phyloP scores from a whole-genome alignment of 805 yeast genomes.

The Sugiyamaella floridensis region DNA sequence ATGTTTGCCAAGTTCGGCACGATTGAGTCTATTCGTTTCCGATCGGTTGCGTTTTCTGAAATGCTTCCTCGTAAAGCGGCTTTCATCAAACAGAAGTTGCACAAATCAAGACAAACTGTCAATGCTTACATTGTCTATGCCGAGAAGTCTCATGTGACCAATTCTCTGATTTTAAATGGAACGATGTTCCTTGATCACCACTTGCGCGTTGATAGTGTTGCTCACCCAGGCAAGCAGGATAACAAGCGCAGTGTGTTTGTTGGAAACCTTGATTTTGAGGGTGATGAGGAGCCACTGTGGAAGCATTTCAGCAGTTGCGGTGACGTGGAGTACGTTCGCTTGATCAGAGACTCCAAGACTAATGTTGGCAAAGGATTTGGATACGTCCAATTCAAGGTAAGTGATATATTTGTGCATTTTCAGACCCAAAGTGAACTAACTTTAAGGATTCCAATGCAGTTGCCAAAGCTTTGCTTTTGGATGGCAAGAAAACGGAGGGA shows the following conservation, averaged over 20 bases:
- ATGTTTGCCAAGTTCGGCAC: slow-evolving; percentile 44
- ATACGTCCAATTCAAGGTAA: slow-evolving; percentile 65
- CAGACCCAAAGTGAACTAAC: background rate
- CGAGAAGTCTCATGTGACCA: slow-evolving; percentile 39
- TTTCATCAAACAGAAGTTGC: slow-evolving; percentile 69
- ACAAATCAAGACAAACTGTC: slow-evolving; percentile 68
- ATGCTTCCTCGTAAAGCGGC: slow-evolving; percentile 90
- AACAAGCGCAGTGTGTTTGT: slow-evolving; percentile 79
- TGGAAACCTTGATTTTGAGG: slow-evolving; percentile 92
- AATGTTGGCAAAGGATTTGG: slow-evolving; percentile 97
- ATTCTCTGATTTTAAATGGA: slow-evolving; percentile 54
- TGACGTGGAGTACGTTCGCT: slow-evolving; percentile 79
- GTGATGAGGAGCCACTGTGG: slow-evolving; percentile 85
- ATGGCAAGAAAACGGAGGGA: slow-evolving; percentile 52
- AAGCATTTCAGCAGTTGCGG: slow-evolving; percentile 62
- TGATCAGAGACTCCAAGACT: slow-evolving; percentile 86
- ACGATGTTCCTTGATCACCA: slow-evolving; percentile 63
- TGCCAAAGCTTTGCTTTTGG: slow-evolving; percentile 69
- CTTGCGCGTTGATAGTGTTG: slow-evolving; percentile 84
- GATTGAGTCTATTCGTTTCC: slow-evolving; percentile 74
- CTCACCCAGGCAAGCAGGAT: slow-evolving; percentile 84
- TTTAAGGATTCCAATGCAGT: slow-evolving; percentile 51
- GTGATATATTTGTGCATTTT: background rate
- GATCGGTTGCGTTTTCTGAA: slow-evolving; percentile 86
- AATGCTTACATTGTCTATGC: slow-evolving; percentile 84